A percentile compares a stretch with the other conserved stretches of the same genome.
phyloP scores from a whole-genome alignment of 208 protist genomes.

The Leishmania tarentolae region DNA sequence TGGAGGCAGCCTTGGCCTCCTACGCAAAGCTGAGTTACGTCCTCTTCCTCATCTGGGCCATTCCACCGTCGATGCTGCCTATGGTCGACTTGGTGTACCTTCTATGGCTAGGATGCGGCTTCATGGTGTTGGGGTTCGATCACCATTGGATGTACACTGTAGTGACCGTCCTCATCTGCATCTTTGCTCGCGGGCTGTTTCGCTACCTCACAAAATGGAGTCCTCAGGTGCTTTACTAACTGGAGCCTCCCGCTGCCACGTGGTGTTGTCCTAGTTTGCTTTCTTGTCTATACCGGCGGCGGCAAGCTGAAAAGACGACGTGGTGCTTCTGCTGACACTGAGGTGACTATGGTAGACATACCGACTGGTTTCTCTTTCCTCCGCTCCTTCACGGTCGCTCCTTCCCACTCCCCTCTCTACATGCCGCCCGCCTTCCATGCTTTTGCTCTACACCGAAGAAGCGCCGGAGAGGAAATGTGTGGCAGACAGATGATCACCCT shows the following conservation, averaged over 20 bases:
- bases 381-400: not conserved
- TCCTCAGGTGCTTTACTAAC: slow-evolving; percentile 26
- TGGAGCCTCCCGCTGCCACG: not conserved
- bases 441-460: not conserved
- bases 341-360: not conserved
- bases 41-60: slow-evolving; percentile 82
- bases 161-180: slow-evolving; percentile 30
- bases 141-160: slow-evolving; percentile 38
- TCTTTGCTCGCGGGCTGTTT: slow-evolving; percentile 48
- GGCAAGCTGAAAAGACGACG: not conserved
- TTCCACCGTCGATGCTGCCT: slow-evolving; percentile 59
- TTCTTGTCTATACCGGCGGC: not conserved
- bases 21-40: slow-evolving; percentile 64
- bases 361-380: not conserved
- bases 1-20: slow-evolving; percentile 55
- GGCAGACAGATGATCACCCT: too few species aligned
- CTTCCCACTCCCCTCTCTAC: not conserved
- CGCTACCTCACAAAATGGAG: slow-evolving; percentile 72
- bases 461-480: not conserved
- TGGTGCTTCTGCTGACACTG: not conserved
- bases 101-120: slow-evolving; percentile 67
- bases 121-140: slow-evolving; percentile 36
- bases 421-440: not conserved
- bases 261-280: not conserved
- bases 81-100: slow-evolving; percentile 75